Evolutionary conservation across 225 moss, liverwort and hornwort species (phyloP), one percentile per base, ranked within the genome.

Genomic region (Straminergon stramineum): DNA sequence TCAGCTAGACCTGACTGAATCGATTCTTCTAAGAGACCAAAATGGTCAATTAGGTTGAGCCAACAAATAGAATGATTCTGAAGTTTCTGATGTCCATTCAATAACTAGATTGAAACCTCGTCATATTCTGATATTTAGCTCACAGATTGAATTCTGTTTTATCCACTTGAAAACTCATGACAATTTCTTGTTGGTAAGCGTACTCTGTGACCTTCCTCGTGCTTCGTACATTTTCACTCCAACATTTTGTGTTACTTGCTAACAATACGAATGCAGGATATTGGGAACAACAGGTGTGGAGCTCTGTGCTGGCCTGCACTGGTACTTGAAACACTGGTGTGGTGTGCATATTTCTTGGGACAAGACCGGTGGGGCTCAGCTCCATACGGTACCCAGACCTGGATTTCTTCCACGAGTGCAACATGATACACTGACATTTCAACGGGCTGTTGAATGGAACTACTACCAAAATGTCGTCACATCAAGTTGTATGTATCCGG

Each of bases 401-500:
- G 95, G 97, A 85, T 93, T 81, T 75, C 91, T 98, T 89, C 96
- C 96, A 82, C 93, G 74, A 35, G 87, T 98, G 74, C 93, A 91
- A 84, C 83, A 83, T 87, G 97, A 84, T 62, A 93, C 93, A 28
- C 75, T 93, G 32, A 90, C 86, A 66, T 87, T 98, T 76, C 93
- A 92, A 88, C 90, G 98, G 87, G 90, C 94, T 84, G 95, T 96
- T 85, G 96, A 97, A 55, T 97, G 98, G 98, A 97, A 93, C 89
- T 97, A 98, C 93, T 96, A 98, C 87, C 96, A 98, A 84, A 98
- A 98, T 91, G 96, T 98, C 68, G 97, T 97, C 90, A 97, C 98
- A 79, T 95, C 96, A 81, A 98, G 98, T 90, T 98, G 98, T 98
- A 91, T 90, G 97, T 96, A 83, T 70, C 77, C 68, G 76, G 52